Evolutionary conservation across 1,284 basidiomycete genomes (phyloP), one percentile per base, ranked within the genome.

Genomic region (Microbotryum violaceum): DNA sequence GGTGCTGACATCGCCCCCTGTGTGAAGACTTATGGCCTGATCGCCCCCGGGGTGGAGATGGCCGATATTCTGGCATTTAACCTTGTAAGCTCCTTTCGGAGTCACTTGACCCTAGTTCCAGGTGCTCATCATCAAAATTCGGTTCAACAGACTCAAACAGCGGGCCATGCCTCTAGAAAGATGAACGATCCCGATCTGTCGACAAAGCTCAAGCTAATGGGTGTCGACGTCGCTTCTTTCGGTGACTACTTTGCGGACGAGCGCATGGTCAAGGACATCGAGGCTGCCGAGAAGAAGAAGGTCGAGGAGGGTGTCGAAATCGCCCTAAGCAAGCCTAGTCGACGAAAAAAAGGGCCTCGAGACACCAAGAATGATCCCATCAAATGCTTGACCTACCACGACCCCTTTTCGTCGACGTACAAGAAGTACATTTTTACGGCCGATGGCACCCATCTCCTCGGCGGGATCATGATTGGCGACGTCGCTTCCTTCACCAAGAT

Each of bases 391-490:
- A 82, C 82, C 1, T 89, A 88, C 73, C 79, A 82, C 49, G 87
- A 89, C 71, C 87, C 87, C 0, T 88, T 89, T 73, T 78, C 79
- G 23, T 78, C 78, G 4, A 80, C 82, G 10, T 87, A 87, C 77
- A 88, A 88, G 74, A 88, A 88, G 78, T 82, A 87, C 70, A 82
- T 88, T 58, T 89, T 89, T 72, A 85, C 81, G n/a, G 79, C 79
- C 12, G 85, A 88, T 71, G 87, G 87, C 21, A 84, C 84, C 73
- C 81, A 86, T 67, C 76, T 89, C 4, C 74, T 89, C 6, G 87
- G 87, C 9, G 87, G 87, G 2, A 88, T 88, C 82, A 87, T 89
- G 86, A 82, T 89, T 18, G 87, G 87, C 2, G 86, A 89, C 70
- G 82, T 83, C 33, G 79, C 78, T 50, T 85, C 87, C 72, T 89